Evolutionary conservation across 2,329 filamentous ascomycete genomes (phyloP).

Genomic region (Davidsoniella neocaledoniae): DNA sequence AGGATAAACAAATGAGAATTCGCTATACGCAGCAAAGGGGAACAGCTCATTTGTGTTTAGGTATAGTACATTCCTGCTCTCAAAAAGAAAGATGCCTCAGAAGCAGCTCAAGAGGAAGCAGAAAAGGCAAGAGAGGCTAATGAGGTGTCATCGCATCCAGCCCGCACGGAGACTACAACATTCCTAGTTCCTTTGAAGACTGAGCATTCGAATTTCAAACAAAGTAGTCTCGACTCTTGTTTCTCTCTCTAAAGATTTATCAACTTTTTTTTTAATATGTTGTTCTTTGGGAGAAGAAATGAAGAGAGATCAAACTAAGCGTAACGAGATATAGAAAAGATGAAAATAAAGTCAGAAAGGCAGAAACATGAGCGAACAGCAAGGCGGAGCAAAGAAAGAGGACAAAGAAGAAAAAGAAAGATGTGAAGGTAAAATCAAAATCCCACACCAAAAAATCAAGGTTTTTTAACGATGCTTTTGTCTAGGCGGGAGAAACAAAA

Average conservation of each 20-base stretch:
- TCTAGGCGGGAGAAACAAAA: background rate
- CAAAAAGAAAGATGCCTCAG: no score
- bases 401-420: background rate
- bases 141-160: no score
- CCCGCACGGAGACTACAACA: no score
- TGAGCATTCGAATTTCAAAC: background rate
- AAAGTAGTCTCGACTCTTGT: background rate
- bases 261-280: background rate
- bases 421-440: background rate
- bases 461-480: background rate
- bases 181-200: no score
- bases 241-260: background rate
- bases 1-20: no score
- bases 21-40: no score
- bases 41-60: no score
- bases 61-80: no score
- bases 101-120: no score
- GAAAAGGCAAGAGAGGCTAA: no score
- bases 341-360: background rate
- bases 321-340: background rate
- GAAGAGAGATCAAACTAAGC: background rate
- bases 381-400: background rate
- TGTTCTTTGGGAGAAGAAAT: background rate
- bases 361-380: background rate
- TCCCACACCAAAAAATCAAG: background rate